Base-by-base conservation (phyloP, 345 rosid species). In the Kandelia obovata region DNA sequence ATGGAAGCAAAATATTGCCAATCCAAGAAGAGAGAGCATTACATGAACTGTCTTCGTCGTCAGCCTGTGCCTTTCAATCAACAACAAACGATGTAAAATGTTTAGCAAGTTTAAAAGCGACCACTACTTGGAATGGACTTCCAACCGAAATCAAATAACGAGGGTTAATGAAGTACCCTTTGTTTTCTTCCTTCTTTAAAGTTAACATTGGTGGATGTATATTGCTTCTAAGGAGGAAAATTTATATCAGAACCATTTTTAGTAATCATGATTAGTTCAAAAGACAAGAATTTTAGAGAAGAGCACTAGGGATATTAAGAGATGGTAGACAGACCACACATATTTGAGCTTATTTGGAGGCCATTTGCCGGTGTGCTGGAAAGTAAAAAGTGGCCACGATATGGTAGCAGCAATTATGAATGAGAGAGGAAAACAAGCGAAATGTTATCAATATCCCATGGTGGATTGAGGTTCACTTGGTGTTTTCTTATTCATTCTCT, bases 261-360 rank as follows among this genome's bases (percentile, higher is more conserved):
- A 21, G 65, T 67, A 64, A 75, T 76, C 58, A 73, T 76, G 75
- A 70, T 63, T 63, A 76, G 72, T 69, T 69, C 43, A 57, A 69
- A 55, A 43, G 15, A 21, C 27, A 20, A 25, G 35, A 31, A 5
- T 9, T 26, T 6, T 19, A 10, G 28, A 47, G 62, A n/a, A 19
- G 34, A 34, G 53, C 46, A 68, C 70, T 63, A 7, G 21, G 53
- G 28, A 6, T 39, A 28, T 57, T 27, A 68, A 8, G 56, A 57
- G 58, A 34, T 69, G 72, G 71, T 71, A 71, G 77, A 61, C 6
- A 65, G 66, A 69, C 58, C 68, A 75, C 74, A 65, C 30, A 61
- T 5, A 27, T n/a, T 15, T 58, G 53, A 30, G 43, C 49, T 66
- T n/a, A 65, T 26, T 58, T 30, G 70, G 35, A 65, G 51, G 59